These are phyloP conservation scores for Trypanosoma melophagium DNA, from an alignment of 208 protist genomes.

Conservation along the genomic window DNA sequence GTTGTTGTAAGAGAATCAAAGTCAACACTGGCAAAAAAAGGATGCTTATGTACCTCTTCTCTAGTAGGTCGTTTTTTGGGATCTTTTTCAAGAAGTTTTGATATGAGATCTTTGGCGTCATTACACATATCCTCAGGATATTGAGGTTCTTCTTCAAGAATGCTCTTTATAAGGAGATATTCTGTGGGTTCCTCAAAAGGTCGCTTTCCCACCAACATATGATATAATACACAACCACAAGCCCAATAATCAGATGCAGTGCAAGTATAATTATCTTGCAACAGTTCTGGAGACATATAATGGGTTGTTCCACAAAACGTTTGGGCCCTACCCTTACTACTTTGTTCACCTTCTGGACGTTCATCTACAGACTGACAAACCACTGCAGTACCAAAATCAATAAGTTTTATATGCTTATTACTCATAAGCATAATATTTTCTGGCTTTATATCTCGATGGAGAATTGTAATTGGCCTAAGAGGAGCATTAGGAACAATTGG, in stretches of 20 bases:
- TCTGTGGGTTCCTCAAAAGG: constrained; percentile 88
- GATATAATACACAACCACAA: constrained; percentile 91
- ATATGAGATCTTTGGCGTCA: constrained; percentile 73
- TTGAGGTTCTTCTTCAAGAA: constrained; percentile 83
- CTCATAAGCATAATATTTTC: constrained; percentile 94
- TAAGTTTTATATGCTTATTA: constrained; percentile 93
- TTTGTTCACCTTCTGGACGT: constrained; percentile 59
- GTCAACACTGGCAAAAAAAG: constrained; percentile 73
- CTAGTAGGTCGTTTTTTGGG: constrained; percentile 61
- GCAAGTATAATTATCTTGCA: constrained; percentile 92
- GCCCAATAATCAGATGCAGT: constrained; percentile 93
- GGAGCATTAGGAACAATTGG: constrained; percentile 33
- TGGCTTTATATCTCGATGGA: constrained; percentile 96
- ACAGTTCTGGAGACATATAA: constrained; percentile 94
- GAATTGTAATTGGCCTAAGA: constrained; percentile 61
- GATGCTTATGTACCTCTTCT: constrained; percentile 72
- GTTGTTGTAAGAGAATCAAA: constrained; percentile 45
- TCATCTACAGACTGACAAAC: constrained; percentile 69
- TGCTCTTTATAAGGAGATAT: constrained; percentile 87
- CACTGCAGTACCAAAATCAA: constrained; percentile 95
- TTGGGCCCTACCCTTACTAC: constrained; percentile 56
- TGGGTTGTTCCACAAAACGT: constrained; percentile 90
- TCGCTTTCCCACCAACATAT: constrained; percentile 83
- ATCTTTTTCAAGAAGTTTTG: constrained; percentile 72
- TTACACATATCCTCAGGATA: constrained; percentile 66